Evolutionary conservation across 768 basidiomycete genomes (phyloP), one percentile per base, ranked within the genome.

Genomic region (Mycena latifolia): DNA sequence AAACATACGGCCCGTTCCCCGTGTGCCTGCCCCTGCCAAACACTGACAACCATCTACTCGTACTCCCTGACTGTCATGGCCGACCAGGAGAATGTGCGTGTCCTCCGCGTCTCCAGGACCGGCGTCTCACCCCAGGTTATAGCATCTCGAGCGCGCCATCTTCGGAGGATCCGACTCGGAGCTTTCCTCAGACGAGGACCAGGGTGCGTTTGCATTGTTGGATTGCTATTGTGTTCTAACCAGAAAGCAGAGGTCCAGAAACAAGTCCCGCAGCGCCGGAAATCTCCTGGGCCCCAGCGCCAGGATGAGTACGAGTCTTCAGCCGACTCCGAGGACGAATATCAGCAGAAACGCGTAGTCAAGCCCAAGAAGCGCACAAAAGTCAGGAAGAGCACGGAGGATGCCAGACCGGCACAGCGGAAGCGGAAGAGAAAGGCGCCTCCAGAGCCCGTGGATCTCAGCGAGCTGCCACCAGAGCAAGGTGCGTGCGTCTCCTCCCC

Each of bases 101-200:
- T 35, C 33, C 46, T 12, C 53, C 27, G 52, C 47, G 41, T 22
- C 35, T 31, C 41, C 39, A 28, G 33, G 17, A 3, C 22, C 15
- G 9, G 29, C 31, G 11, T 5, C 64, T 76, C 11, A 72, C 52
- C 1, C 43, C 14, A 12, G 4, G 50, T 9, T 62, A n/a, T n/a
- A 65, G 66, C n/a, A 82, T 55, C 87, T 90, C 35, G 89, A 86
- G 62, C 88, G 87, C 55, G 89, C 91, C 72, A 90, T 94, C 62
- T 95, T 95, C 73, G 93, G 92, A 66, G 91, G 91, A 41, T 91
- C 89, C 20, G 92, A 92, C 72, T 94, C 93, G 4, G 95, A 96
- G 67, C 86, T 94, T 11, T 94, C 93, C 0, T 88, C 88, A 11
- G 89, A 89, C 63, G 91, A 91, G 67, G 90, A 92, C 39, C 88